Evolutionary conservation across 148 eudicot species (phyloP), one percentile per base, ranked within the genome.

Genomic region (Rhododendron williamsianum): DNA sequence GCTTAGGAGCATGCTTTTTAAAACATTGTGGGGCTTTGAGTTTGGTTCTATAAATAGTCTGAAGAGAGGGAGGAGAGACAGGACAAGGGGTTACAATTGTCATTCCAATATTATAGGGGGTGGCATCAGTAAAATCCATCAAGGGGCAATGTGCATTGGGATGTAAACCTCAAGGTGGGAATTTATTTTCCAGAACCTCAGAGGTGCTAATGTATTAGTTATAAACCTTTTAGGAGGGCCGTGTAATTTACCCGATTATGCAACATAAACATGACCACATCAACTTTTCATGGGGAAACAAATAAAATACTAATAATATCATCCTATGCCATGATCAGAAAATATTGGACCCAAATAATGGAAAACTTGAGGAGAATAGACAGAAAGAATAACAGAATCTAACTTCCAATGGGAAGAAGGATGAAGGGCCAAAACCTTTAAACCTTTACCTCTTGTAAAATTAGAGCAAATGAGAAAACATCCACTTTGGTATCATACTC

Each of bases 401-500:
- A 51, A 78, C 81, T 78, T 46, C 81, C 16, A 56, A n/a, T 2
- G 13, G 30, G 80, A 83, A 48, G 49, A 63, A 54, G 51, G 12
- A 54, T 21, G 76, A n/a, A 43, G 69, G 46, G 15, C 41, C 23
- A 51, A 11, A 78, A 88, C 54, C 71, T 51, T 83, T 90, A 97
- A 78, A 88, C 48, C 71, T 67, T 82, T 90, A 97, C 98, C 99
- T 97, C 98, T 80, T 97, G 99, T 76, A 97, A 90, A 87, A 97
- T 97, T 58, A 97, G 85, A 76, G 96, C 98, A 88, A 97, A 97
- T 63, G 99, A 97, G 90, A 97, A 97, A 48, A 97, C 99, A 91
- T 97, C 99, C 84, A 94, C 99, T 91, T 95, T 97, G 82, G 98
- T 97, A 86, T 97, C 94, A 85, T 92, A 97, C 54, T 91, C 96